Base-by-base conservation (phyloP, 2,329 filamentous ascomycete species). In the Ophiostoma piceae region DNA sequence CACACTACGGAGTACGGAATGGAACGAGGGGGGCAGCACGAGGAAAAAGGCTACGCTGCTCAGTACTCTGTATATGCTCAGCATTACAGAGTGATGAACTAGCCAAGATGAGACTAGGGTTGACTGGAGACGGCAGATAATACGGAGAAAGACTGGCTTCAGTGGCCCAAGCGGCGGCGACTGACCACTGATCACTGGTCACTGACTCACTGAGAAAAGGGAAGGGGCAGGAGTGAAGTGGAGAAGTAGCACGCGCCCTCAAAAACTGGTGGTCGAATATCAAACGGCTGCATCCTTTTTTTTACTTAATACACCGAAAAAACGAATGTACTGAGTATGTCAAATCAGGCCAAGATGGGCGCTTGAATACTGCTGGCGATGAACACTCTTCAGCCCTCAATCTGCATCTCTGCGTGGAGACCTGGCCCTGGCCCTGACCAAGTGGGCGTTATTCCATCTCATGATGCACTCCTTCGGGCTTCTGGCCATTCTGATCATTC, bases 11-110 rank as follows among this genome's bases (percentile, higher is more conserved):
- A 68, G 69, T 68, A 51, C 69, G 67, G 69, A 69, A 70, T 70
- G 73, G 70, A 70, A 69, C 71, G 71, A 71, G 26, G 41, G 41
- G 35, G 35, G 29, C 60, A 41, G 64, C 65, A 67, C 65, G 65
- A 43, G 65, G 65, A 4, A 66, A 64, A 47, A 47, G 43, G 43
- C 11, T 41, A 41, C 39, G 11, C 39, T 12, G 12, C 47, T 7
- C 19, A 14, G 41, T 47, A 51, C 16, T n/a, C 3, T n/a, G 43
- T 51, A 51, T 14, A 12, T 41, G 12, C 9, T 41, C 39, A 41
- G 14, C 43, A 19, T 51, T 47, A 47, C 43, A 16, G 41, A 43
- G 43, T 47, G 19, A 47, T 47, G 43, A 19, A 47, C 43, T 19
- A 19, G 5, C 43, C 19, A n/a, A 16, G 19, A 47, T 19, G 16